Evolutionary conservation across 2,329 filamentous ascomycete species (phyloP).

Genomic region (Ceratocystiopsis minuta): DNA sequence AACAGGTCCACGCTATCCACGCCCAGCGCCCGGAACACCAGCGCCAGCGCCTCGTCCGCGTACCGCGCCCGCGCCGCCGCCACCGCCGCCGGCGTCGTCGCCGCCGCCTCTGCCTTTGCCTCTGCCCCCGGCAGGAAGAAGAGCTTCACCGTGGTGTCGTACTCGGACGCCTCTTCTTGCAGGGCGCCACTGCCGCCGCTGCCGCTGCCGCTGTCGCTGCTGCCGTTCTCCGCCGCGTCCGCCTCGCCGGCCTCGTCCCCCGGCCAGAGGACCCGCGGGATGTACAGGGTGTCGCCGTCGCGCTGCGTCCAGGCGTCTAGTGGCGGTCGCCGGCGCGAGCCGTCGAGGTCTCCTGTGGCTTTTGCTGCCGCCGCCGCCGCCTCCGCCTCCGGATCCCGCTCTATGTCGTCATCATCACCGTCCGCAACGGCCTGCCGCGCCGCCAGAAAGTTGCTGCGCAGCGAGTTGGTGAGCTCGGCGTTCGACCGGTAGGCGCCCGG

Average conservation of each 20-base stretch:
- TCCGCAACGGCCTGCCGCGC: constrained; percentile 39
- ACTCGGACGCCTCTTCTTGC: constrained; percentile 63
- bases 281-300: constrained; percentile 44
- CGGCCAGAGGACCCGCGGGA: constrained; percentile 64
- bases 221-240: neutral
- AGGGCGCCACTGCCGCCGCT: constrained; percentile 35
- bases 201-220: constrained; percentile 1
- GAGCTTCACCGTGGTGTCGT: constrained; percentile 89
- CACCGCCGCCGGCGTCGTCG: constrained; percentile 36
- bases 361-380: constrained; percentile 12
- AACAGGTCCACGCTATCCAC: constrained; percentile 66
- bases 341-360: constrained; percentile 13
- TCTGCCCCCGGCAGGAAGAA: constrained; percentile 71
- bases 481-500: constrained; percentile 70
- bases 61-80: constrained; percentile 48
- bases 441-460: constrained; percentile 65
- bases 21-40: constrained; percentile 66
- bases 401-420: constrained; percentile 20
- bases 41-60: constrained; percentile 56
- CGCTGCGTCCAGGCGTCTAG: constrained; percentile 48
- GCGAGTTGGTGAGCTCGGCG: constrained; percentile 74
- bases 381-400: neutral
- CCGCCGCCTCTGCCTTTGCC: constrained; percentile 22
- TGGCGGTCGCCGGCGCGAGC: constrained; percentile 14
- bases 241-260: neutral